Conservation (phyloP, 495 filamentous ascomycete genomes). For the Thozetella sp. region DNA sequence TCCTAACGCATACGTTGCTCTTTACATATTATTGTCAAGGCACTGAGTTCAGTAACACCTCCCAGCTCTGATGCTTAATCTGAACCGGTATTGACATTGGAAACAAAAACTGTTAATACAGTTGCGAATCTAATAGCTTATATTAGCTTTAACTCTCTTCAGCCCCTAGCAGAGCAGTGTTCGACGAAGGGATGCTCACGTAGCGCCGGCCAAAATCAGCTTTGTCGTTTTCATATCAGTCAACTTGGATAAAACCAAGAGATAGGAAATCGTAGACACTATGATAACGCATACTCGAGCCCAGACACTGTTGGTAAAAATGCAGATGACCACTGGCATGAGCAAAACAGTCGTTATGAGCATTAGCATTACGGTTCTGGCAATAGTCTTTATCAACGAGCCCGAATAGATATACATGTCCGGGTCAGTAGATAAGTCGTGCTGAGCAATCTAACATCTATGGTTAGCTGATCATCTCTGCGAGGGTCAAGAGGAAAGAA, state of each 20-base stretch:
- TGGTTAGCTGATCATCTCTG: too few relatives aligned
- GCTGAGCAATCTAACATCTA: conserved; percentile 6
- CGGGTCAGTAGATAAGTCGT: conserved; percentile 17
- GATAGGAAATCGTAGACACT: conserved; percentile 15
- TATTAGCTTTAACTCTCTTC: too few relatives aligned
- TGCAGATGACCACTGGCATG: conserved; percentile 28
- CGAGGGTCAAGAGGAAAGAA: too few relatives aligned
- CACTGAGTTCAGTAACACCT: too few relatives aligned
- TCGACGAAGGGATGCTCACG: conserved; percentile 22
- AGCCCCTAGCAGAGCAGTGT: too few relatives aligned
- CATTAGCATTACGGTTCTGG: conserved; percentile 19
- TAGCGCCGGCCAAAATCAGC: conserved; percentile 29
- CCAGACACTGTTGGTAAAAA: conserved; percentile 12
- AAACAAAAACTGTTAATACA: too few relatives aligned
- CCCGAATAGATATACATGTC: conserved; percentile 27
- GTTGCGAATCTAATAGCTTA: too few relatives aligned
- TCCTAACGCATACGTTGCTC: too few relatives aligned
- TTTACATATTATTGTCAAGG: too few relatives aligned
- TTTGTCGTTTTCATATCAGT: conserved; percentile 28
- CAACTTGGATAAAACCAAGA: conserved; percentile 19
- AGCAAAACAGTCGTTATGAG: conserved; percentile 29
- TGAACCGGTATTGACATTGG: too few relatives aligned
- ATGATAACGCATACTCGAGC: conserved; percentile 29
- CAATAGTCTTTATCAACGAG: conserved; percentile 15
- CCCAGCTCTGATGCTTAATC: too few relatives aligned